phyloP scores from a whole-genome alignment of 2,329 filamentous ascomycete genomes.

The Colletotrichum spaethianum region DNA sequence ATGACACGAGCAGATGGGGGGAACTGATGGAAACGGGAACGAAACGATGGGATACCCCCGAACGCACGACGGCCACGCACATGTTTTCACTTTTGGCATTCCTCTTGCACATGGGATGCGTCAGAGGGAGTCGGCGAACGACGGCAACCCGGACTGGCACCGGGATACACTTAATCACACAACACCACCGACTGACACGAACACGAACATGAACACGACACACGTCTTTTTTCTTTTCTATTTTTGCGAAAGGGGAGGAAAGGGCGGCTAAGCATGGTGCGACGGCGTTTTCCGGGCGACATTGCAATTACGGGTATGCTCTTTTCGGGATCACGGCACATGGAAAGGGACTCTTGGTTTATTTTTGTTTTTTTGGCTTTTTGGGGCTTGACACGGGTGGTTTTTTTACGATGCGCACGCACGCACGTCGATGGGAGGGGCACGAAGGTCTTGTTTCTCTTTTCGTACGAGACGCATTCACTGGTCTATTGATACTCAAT shows the following conservation, averaged over 20 bases:
- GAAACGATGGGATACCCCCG: background rate
- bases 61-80: background rate
- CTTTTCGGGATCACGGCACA: slow-evolving; percentile 16
- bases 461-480: background rate
- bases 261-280: slow-evolving; percentile 12
- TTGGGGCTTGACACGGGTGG: background rate
- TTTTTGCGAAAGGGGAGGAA: too few species aligned
- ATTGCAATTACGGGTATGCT: slow-evolving; percentile 14
- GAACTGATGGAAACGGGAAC: background rate
- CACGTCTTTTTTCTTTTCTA: too few species aligned
- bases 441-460: background rate
- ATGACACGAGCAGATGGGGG: slow-evolving; percentile 6
- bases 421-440: background rate
- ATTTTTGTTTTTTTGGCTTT: background rate
- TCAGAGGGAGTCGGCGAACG: background rate
- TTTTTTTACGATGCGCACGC: background rate
- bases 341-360: slow-evolving; percentile 2
- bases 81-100: background rate
- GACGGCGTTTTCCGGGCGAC: slow-evolving; percentile 1
- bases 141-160: slow-evolving; percentile 9
- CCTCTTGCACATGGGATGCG: background rate
- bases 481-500: background rate
- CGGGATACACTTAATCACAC: background rate
- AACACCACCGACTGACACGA: slow-evolving; percentile 1
- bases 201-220: slow-evolving; percentile 20